Base-by-base conservation (phyloP, 306 rosid species). In the Alnus rubra region DNA sequence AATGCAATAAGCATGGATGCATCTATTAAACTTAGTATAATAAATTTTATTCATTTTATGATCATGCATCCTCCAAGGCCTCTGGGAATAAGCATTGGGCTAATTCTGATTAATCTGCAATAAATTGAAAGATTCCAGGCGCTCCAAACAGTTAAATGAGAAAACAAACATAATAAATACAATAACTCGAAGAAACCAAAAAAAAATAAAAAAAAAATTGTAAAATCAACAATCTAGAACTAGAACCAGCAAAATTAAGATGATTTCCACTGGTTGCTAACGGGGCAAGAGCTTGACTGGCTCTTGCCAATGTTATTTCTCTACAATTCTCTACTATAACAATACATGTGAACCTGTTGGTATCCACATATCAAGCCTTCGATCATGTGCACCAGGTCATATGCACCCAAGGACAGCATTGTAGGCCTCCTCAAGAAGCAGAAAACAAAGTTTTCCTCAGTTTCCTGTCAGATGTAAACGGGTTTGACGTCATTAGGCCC, bases 401-500 rank as follows among this genome's bases (percentile, higher is more conserved):
- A 55, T 55, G 77, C 70, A 64, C 74, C 84, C 39, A 69, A 82
- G 69, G 76, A 78, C 85, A 68, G 33, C 31, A 68, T 42, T 31
- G 39, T 51, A 53, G 68, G 58, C 78, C 74, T 59, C 81, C 59
- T 65, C 79, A 52, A 75, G 59, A 72, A 48, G 69, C 78, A 62
- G 42, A 75, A 82, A 68, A 60, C 82, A 76, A 78, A 51, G 53
- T 73, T 62, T 23, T 71, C 10, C 14, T 48, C 74, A 30, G 74
- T 79, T 82, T 85, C 84, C 71, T 52, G 77, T 89, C 88, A 90
- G 87, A 96, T 79, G 88, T 93, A 96, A 54, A 96, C 94, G 48
- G 94, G 88, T 81, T 96, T 96, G 44, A 96, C 93, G 84, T 96
- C 99, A 74, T 96, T 96, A n/a, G 93, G 88, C 77, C 98, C 99